Evolutionary conservation across 2,329 filamentous ascomycete species (phyloP).

Genomic region (Sphaerostilbella broomeana): DNA sequence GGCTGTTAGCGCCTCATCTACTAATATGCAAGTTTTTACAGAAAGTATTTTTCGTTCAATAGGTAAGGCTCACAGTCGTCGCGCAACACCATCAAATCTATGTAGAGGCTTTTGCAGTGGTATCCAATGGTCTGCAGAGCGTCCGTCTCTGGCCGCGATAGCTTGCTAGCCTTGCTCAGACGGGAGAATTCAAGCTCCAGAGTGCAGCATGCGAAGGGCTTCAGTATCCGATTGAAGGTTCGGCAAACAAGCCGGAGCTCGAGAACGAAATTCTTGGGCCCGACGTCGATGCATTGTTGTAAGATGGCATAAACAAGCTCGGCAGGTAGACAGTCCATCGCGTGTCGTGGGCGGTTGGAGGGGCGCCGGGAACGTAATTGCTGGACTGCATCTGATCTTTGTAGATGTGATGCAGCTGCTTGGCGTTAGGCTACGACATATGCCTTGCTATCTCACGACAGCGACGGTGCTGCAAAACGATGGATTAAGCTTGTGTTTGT

Average conservation of each 20-base stretch:
- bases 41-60: not conserved
- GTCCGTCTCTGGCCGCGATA: slow-evolving; percentile 29
- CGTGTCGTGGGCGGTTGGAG: slow-evolving; percentile 7
- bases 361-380: slow-evolving; percentile 1
- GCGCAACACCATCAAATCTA: slow-evolving; percentile 47
- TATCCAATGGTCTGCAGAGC: slow-evolving; percentile 40
- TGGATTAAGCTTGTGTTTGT: too few relatives aligned
- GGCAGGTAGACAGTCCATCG: slow-evolving; percentile 41
- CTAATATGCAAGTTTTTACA: too few relatives aligned
- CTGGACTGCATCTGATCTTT: slow-evolving; percentile 9
- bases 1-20: slow-evolving; percentile 11
- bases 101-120: slow-evolving; percentile 42
- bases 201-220: slow-evolving; percentile 39
- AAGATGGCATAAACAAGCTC: slow-evolving; percentile 45
- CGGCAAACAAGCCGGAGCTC: slow-evolving; percentile 43
- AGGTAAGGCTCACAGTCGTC: slow-evolving; percentile 38
- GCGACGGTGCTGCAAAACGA: too few relatives aligned
- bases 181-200: slow-evolving; percentile 45
- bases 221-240: slow-evolving; percentile 41
- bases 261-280: slow-evolving; percentile 40
- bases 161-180: slow-evolving; percentile 32
- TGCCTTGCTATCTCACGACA: too few relatives aligned
- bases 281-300: slow-evolving; percentile 32
- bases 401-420: too few relatives aligned
- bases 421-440: too few relatives aligned